These are phyloP conservation scores for Cladosporium velox DNA, from an alignment of 2,329 filamentous ascomycete species.

Conservation along the genomic window DNA sequence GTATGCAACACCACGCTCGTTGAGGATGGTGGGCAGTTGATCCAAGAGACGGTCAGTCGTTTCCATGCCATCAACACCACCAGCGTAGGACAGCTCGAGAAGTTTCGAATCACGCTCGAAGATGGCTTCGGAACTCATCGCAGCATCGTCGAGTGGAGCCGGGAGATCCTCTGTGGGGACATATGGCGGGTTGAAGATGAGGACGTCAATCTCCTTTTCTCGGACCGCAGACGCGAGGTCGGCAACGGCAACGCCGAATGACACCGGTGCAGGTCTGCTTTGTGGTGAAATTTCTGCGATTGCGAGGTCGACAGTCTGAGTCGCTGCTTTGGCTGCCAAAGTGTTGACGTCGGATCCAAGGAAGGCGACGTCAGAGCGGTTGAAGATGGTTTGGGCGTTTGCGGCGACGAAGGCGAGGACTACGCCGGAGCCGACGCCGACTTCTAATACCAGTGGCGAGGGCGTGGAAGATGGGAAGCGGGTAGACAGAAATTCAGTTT, in stretches of 20 bases:
- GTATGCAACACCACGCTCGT: conserved; percentile 75
- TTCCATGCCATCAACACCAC: conserved; percentile 90
- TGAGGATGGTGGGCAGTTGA: conserved; percentile 65
- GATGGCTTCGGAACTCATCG: conserved; percentile 24
- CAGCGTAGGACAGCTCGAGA: conserved; percentile 83
- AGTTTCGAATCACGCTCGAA: conserved; percentile 84
- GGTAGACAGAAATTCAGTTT: conserved; percentile 66
- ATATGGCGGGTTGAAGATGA: conserved; percentile 97
- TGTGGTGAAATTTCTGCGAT: conserved; percentile 35
- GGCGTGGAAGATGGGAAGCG: conserved; percentile 54
- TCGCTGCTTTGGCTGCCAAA: conserved; percentile 77
- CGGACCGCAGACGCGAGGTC: conserved; percentile 69
- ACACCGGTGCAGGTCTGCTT: conserved; percentile 8
- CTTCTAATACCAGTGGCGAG: conserved; percentile 69
- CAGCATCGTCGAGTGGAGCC: conserved; percentile 18
- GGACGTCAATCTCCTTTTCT: conserved; percentile 67
- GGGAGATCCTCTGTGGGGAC: conserved; percentile 83
- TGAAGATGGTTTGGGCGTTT: conserved; percentile 72
- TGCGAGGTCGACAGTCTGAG: conserved; percentile 63
- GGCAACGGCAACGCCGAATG: conserved; percentile 65
- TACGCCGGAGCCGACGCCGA: conserved; percentile 89
- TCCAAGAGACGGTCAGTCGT: conserved; percentile 78
- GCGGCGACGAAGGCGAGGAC: conserved; percentile 86
- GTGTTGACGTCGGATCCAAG: conserved; percentile 82
- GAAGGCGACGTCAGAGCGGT: conserved; percentile 67